These are phyloP conservation scores for Pezicula carpinea DNA, from an alignment of 2,329 filamentous ascomycete genomes.

Conservation along the genomic window DNA sequence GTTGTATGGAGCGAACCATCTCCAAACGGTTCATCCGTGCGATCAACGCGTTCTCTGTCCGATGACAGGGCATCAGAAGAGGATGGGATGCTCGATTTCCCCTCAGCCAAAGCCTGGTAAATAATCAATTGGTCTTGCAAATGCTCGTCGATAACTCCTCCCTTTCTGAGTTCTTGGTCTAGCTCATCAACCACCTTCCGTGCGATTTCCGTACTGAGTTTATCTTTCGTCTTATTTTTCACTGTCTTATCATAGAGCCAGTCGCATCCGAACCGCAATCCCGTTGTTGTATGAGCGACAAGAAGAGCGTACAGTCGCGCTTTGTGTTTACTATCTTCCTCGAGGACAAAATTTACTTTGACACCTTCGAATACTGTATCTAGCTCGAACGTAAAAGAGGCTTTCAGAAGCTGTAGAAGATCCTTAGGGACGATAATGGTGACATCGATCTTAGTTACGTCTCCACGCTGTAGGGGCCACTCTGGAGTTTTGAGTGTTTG, in stretches of 20 bases:
- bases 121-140: conserved; percentile 58
- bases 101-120: conserved; percentile 54
- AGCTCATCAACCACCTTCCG: conserved; percentile 41
- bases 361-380: conserved; percentile 37
- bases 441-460: conserved; percentile 43
- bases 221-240: conserved; percentile 20
- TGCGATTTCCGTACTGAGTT: conserved; percentile 36
- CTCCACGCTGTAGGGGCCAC: conserved; percentile 23
- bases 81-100: conserved; percentile 34
- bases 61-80: conserved; percentile 9
- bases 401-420: conserved; percentile 38
- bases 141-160: conserved; percentile 49
- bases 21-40: conserved; percentile 46
- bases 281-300: conserved; percentile 45
- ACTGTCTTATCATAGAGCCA: conserved; percentile 37
- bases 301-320: conserved; percentile 51
- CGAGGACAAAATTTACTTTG: conserved; percentile 39
- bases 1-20: conserved; percentile 51
- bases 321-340: conserved; percentile 47
- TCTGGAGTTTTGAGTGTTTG: conserved; percentile 32
- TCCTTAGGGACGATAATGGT: conserved; percentile 44
- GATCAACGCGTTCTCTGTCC: conserved; percentile 36
- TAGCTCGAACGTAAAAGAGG: conserved; percentile 36
- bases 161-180: conserved; percentile 37
- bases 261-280: conserved; percentile 46